A percentile compares a stretch with the other conserved stretches of the same genome.
Evolutionary conservation across 1,139 yeast species (phyloP).

Genomic region (Hansenula anomala): DNA sequence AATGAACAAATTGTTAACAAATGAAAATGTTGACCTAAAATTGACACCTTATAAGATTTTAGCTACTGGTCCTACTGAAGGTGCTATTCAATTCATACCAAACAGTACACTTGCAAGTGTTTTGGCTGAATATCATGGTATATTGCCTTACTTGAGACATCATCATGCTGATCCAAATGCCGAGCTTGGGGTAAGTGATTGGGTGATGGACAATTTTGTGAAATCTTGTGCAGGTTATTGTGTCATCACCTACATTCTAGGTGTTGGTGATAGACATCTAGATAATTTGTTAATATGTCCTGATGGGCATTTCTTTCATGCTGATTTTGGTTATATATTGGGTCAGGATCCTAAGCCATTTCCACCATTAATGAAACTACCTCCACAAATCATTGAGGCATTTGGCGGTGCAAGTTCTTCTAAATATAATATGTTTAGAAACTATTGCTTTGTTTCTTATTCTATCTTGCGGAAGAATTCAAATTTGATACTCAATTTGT

Average conservation of each 20-base stretch:
- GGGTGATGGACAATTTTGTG: slow-evolving; percentile 89
- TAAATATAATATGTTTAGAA: slow-evolving; percentile 80
- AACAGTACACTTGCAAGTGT: slow-evolving; percentile 87
- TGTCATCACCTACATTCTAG: slow-evolving; percentile 88
- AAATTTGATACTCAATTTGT: slow-evolving; percentile 80
- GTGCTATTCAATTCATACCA: slow-evolving; percentile 89
- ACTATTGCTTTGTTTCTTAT: slow-evolving; percentile 92
- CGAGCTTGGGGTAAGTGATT: slow-evolving; percentile 68
- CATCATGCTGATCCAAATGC: slow-evolving; percentile 57
- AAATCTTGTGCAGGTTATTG: slow-evolving; percentile 97
- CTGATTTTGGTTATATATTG: slow-evolving; percentile 93
- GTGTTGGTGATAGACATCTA: slow-evolving; percentile 96
- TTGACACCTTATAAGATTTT: slow-evolving; percentile 86
- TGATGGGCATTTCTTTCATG: slow-evolving; percentile 90
- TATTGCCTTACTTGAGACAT: slow-evolving; percentile 61
- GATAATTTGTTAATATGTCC: slow-evolving; percentile 75
- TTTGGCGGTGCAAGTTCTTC: slow-evolving; percentile 92
- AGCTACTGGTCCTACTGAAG: slow-evolving; percentile 89
- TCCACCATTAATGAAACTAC: slow-evolving; percentile 96
- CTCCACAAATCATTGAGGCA: slow-evolving; percentile 94
- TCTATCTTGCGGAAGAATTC: slow-evolving; percentile 87
- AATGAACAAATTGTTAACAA: slow-evolving; percentile 85
- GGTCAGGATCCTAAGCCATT: slow-evolving; percentile 98
- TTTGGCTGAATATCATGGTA: slow-evolving; percentile 67
- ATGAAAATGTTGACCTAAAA: slow-evolving; percentile 85